phyloP scores from a whole-genome alignment of 345 rosid species.

The Arabidopsis thaliana region TAIR10.1 NC_003070.9:26679001-26679500 shows the following conservation, averaged over 20 bases:
- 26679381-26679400: conserved; percentile 21
- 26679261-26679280: conserved; percentile 25
- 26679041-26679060: too few relatives aligned
- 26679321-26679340: background rate
- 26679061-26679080: background rate
- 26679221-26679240: conserved; percentile 42
- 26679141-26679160: background rate
- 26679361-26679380: conserved; percentile 26
- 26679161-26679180: background rate
- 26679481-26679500: background rate
- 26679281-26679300: conserved; percentile 20
- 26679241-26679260: conserved; percentile 4
- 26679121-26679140: conserved; percentile 15
- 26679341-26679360: conserved; percentile 19
- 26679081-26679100: conserved; percentile 7
- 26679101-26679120: conserved; percentile 7
- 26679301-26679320: conserved; percentile 27
- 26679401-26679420: conserved; percentile 29
- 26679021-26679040: too few relatives aligned
- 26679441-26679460: conserved; percentile 32
- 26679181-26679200: conserved; percentile 38
- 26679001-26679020: too few relatives aligned
- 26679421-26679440: conserved; percentile 35
- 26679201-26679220: conserved; percentile 42
- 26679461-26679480: conserved; percentile 37